Evolutionary conservation across 179 eudicot genomes (phyloP), one percentile per base, ranked within the genome.

Genomic region (Beta lomatogona): DNA sequence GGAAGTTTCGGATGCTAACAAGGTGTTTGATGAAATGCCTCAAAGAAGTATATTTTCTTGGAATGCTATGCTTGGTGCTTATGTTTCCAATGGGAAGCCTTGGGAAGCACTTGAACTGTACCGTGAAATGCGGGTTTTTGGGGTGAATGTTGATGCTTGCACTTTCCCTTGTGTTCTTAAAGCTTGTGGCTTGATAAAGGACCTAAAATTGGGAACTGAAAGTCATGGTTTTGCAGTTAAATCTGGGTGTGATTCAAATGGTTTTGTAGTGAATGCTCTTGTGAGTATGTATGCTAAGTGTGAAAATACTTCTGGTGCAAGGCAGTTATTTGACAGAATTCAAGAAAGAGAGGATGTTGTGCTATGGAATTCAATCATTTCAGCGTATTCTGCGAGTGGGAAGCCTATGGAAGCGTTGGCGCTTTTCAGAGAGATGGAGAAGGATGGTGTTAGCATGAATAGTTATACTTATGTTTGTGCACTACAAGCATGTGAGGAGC

Each of bases 31-130:
- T 86, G 89, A 88, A 90, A 92, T 95, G 95, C 79, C 78, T 50
- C 88, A 90, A 15, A 89, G 92, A 86, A 93, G 79, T 80, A 84
- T 93, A 58, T 95, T 92, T 72, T 83, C 98, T 7, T 95, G 96
- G 92, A 95, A 95, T 89, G 99, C 97, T 46, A 81, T 95, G 97
- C 88, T 94, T 81, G 98, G 98, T 83, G 92, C 90, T 76, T 95
- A 82, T 86, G 87, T 90, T 55, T 84, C 89, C 50, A 87, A 86
- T 78, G 93, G 90, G 71, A 83, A 79, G 58, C 87, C 91, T 73
- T 81, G 78, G 65, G 84, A 83, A 82, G 91, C 95, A 4, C 79
- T 95, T 48, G 83, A 86, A 57, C 73, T 89, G 88, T 92, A 87
- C 63, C 72, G 70, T 21, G 86, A 78, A 19, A 90, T 95, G 98